A percentile compares a stretch with the other conserved stretches of the same genome.
Evolutionary conservation across 169 alveolate species (phyloP).

Genomic region (Perkinsus chesapeaki): DNA sequence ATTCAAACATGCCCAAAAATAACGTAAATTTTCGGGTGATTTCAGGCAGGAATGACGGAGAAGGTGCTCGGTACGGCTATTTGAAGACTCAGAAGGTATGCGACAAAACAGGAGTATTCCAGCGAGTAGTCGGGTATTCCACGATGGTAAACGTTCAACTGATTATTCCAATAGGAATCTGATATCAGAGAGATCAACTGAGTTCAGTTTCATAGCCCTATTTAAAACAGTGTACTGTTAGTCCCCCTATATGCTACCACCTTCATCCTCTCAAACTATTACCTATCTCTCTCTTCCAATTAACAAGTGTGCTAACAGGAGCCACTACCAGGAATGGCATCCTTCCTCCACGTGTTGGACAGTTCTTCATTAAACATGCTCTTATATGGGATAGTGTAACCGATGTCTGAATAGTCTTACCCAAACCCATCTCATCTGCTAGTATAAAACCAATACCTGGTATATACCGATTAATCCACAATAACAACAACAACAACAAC

Average conservation of each 20-base stretch:
- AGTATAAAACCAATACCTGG: neutral
- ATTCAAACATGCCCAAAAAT: too few relatives aligned
- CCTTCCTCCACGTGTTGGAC: neutral
- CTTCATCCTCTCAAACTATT: neutral
- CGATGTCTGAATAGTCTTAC: neutral
- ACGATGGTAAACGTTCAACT: too few relatives aligned
- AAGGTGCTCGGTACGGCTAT: too few relatives aligned
- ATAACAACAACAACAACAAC: too few relatives aligned
- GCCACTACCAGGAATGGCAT: slow-evolving; percentile 73
- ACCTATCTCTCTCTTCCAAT: slow-evolving; percentile 64
- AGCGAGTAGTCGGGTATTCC: too few relatives aligned
- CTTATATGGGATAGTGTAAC: neutral
- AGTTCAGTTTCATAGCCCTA: slow-evolving; percentile 1
- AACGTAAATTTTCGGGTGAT: too few relatives aligned
- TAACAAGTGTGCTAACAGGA: slow-evolving; percentile 75
- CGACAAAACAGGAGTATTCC: too few relatives aligned
- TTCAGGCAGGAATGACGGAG: too few relatives aligned
- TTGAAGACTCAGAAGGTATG: too few relatives aligned
- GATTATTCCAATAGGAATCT: too few relatives aligned
- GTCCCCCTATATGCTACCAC: slow-evolving; percentile 25
- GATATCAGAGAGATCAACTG: too few relatives aligned
- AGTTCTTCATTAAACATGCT: neutral
- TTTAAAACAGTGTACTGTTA: neutral
- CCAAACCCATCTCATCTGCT: neutral
- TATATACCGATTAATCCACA: too few relatives aligned